Base-by-base conservation (phyloP, 163 green algal species). In the Scenedesmus sp. region DNA sequence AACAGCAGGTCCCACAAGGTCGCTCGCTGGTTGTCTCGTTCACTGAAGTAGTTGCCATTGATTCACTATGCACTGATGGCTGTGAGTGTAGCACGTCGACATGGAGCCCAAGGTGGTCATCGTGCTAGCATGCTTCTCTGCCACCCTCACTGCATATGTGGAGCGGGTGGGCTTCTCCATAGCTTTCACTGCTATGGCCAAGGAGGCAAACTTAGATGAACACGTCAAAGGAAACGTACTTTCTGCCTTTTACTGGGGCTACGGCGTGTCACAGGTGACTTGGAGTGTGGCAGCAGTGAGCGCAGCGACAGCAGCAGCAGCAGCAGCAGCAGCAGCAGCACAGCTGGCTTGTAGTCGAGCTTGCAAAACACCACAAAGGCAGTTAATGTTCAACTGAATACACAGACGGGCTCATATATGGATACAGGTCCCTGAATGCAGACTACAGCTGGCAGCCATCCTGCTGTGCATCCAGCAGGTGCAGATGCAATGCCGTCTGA, bases 161-260 rank as follows among this genome's bases (percentile, higher is more conserved):
- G 98, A 99, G 94, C 96, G 98, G 2, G 96, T 98, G 2, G 98
- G 98, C 57, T 99, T 99, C 94, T 98, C 97, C 34, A 98, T 99
- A 82, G 97, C 97, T 0, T 99, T 98, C 95, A 99, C 98, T 0
- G 93, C 93, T 1, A 96, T 98, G 92, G 97, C 97, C 1, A 97
- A 97, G 59, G 84, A 94, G 67, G 95, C 94, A 1, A 86, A 79
- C 0, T 60, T 98, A 3, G 94, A 96, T 59, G 96, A 99, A 92
- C 94, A 92, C 0, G 94, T 97, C 26, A 99, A 99, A 84, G 98
- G 98, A 7, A 96, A 94, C 1, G 98, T 99, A 12, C 93, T 99
- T 46, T 98, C 96, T 0, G 96, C 97, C 18, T 99, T 99, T 88
- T 99, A 98, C 93, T 99, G 97, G 95, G 98, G 98, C 52, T 99